Evolutionary conservation across 164 flowering plant species (phyloP).

Genomic region (Hamamelis virginiana): DNA sequence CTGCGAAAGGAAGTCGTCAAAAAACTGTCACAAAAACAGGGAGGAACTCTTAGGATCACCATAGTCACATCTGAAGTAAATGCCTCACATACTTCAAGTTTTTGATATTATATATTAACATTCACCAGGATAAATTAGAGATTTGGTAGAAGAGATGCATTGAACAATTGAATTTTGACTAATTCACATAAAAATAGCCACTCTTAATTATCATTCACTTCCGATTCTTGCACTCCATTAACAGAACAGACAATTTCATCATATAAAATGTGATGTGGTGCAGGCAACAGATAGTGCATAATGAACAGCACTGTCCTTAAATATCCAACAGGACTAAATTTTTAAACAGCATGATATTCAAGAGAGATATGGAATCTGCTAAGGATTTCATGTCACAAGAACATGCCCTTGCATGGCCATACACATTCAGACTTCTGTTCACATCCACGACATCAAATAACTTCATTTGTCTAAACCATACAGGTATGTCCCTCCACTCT

Average conservation of each 20-base stretch:
- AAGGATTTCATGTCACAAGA: too few relatives aligned
- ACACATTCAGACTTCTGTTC: too few relatives aligned
- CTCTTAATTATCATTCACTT: not conserved
- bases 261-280: not conserved
- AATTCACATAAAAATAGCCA: not conserved
- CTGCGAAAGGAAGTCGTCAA: constrained; percentile 87
- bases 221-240: too few relatives aligned
- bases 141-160: not conserved
- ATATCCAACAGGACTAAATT: not conserved
- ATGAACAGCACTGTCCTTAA: not conserved
- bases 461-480: too few relatives aligned
- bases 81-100: not conserved
- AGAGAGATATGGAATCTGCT: too few relatives aligned
- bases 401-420: too few relatives aligned
- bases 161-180: not conserved
- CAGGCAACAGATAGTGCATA: not conserved
- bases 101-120: not conserved
- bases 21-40: constrained; percentile 61
- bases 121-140: not conserved
- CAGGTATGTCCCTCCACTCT: too few relatives aligned
- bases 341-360: not conserved
- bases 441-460: too few relatives aligned
- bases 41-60: constrained; percentile 25
- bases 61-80: not conserved
- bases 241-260: not conserved